Percentiles rank a stretch among this genome's conserved stretches.
These are phyloP conservation scores for Phylloporus gajari DNA, from an alignment of 1,284 basidiomycete species.

Conservation along the genomic window DNA sequence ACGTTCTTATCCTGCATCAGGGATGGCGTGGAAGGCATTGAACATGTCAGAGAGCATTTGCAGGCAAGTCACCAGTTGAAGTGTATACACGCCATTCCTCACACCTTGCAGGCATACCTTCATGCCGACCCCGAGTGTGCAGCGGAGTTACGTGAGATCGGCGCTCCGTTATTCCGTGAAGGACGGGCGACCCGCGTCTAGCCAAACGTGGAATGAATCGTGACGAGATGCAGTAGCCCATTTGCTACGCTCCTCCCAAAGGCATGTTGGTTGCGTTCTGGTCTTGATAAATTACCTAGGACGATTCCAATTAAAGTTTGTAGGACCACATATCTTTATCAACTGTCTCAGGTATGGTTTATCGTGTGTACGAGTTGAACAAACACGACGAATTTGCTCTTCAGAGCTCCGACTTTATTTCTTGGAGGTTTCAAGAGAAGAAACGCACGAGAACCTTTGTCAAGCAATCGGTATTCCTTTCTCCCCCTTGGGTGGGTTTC, in stretches of 20 bases:
- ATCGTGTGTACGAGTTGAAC: not conserved
- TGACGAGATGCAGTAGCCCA: not conserved
- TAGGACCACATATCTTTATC: not conserved
- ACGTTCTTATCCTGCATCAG: constrained; percentile 25
- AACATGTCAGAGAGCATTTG: constrained; percentile 25
- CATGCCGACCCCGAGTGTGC: constrained; percentile 6
- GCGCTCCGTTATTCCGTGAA: constrained; percentile 1
- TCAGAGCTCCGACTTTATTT: not conserved
- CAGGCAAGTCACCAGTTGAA: constrained; percentile 11
- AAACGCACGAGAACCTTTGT: not conserved
- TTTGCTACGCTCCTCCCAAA: not conserved
- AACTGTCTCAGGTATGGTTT: not conserved
- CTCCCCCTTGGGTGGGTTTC: not conserved
- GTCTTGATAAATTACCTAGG: not conserved
- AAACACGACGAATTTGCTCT: not conserved
- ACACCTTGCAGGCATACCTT: constrained; percentile 7
- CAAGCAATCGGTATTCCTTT: not conserved
- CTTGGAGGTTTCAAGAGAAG: not conserved
- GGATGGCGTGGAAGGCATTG: constrained; percentile 28
- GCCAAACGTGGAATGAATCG: constrained; percentile 7
- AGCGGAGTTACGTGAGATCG: constrained; percentile 2
- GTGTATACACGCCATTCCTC: not conserved
- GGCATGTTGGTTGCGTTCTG: not conserved
- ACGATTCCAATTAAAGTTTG: not conserved
- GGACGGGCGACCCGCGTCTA: constrained; percentile 6